Evolutionary conservation across 257 asterid species (phyloP).

Genomic region (Euphrasia confusa): DNA sequence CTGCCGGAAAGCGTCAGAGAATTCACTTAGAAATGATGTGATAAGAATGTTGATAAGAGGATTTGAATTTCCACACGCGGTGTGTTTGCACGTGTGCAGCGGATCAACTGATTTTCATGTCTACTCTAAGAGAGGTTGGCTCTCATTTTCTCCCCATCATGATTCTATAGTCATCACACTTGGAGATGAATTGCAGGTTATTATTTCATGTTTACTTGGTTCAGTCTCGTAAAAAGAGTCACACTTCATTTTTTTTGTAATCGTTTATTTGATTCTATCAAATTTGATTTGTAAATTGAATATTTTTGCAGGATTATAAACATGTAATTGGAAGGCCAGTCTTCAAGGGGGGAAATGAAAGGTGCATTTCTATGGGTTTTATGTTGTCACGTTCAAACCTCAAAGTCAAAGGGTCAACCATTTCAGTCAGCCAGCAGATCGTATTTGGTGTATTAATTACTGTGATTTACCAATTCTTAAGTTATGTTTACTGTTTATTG

Average conservation of each 20-base stretch:
- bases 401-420: constrained; percentile 17
- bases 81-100: constrained; percentile 59
- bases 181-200: constrained; percentile 75
- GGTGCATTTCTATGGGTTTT: constrained; percentile 57
- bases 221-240: no score
- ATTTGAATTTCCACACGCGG: constrained; percentile 62
- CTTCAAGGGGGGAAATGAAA: constrained; percentile 40
- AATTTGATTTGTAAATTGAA: background rate
- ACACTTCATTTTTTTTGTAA: no score
- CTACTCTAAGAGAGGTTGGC: constrained; percentile 88
- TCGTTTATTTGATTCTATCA: no score
- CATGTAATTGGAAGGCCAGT: constrained; percentile 76
- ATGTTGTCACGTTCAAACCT: constrained; percentile 41
- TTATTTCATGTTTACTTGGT: no score
- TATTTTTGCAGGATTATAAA: constrained; percentile 47
- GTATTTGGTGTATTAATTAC: constrained; percentile 34
- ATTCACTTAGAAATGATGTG: constrained; percentile 61
- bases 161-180: constrained; percentile 50
- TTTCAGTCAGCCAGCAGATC: constrained; percentile 60
- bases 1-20: constrained; percentile 27
- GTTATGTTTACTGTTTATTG: constrained; percentile 30
- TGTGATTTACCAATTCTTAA: constrained; percentile 38
- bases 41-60: constrained; percentile 75
- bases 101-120: constrained; percentile 73
- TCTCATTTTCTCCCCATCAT: constrained; percentile 49